Evolutionary conservation across 495 filamentous ascomycete genomes (phyloP), one percentile per base, ranked within the genome.

Genomic region (Penicillium chermesinum): DNA sequence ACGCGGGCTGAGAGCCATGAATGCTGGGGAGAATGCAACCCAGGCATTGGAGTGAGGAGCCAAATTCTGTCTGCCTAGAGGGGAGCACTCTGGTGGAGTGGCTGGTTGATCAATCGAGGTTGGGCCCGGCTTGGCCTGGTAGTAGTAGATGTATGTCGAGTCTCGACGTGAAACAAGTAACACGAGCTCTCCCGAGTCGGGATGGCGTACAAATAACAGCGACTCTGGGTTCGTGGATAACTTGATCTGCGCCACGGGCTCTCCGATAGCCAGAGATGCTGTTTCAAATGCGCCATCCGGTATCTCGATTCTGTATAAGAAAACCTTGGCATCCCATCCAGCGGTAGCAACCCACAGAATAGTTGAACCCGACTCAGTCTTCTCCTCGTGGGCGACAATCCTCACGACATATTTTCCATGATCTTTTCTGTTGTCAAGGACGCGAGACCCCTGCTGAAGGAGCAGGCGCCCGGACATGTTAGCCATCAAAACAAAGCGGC

Each of bases 381-480:
- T 39, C 36, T 71, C 58, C 38, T 70, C 57, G 54, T 63, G 65
- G 5, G 63, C 65, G 22, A 75, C 59, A 0, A 81, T 67, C 49
- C 79, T 78, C 45, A 85, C 79, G 5, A 72, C 69, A 57, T 84
- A 87, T 59, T 87, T 87, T 5, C 53, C 53, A 51, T 87, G 84
- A 47, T 85, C 78, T 21, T 69, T 75, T 45, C 80, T 60, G 6
- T 52, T 61, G n/a, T 74, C 71, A 14, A 83, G 41, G 0, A 74
- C 48, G 14, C 52, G 46, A 8, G 59, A 55, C 12, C 66, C 69
- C 1, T 57, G 53, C 64, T 69, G 57, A 57, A 80, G 51, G 70
- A 75, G 43, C 9, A 85, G 54, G 35, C 77, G 71, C 1, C 84
- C 84, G n/a, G 81, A 81, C 84, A 87, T 86, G 49, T 75, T 77